Percentiles rank a stretch among this genome's conserved stretches.
Evolutionary conservation across 1,284 basidiomycete species (phyloP).

Genomic region (Rhodotorula mucilaginosa): DNA sequence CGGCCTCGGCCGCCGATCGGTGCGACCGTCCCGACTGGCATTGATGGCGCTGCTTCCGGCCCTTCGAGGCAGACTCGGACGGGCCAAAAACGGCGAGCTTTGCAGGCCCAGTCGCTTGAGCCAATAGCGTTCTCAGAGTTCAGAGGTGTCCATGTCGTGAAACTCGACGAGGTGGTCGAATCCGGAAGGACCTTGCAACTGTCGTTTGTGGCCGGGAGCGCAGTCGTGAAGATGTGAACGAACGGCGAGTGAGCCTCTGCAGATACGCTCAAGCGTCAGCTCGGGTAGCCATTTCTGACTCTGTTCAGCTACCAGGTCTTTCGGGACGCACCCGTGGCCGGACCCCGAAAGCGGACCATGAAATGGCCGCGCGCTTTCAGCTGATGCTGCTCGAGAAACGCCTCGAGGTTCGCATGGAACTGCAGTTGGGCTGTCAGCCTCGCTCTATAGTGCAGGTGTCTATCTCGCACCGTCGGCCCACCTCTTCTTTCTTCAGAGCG

Average conservation of each 20-base stretch:
- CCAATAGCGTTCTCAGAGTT: not conserved
- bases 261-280: not conserved
- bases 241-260: constrained; percentile 30
- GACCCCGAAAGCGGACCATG: constrained; percentile 35
- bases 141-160: constrained; percentile 17
- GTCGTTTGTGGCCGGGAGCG: not conserved
- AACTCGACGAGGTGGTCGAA: not conserved
- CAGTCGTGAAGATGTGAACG: constrained; percentile 20
- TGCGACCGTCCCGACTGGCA: not conserved
- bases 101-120: constrained; percentile 25
- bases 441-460: too few relatives aligned
- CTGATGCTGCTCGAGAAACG: constrained; percentile 20
- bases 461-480: too few relatives aligned
- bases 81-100: constrained; percentile 33
- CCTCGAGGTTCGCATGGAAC: constrained; percentile 21
- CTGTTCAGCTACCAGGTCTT: not conserved
- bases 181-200: constrained; percentile 8
- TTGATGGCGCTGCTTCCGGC: not conserved
- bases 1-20: not conserved
- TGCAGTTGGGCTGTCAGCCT: not conserved
- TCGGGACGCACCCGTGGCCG: constrained; percentile 1
- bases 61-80: constrained; percentile 29
- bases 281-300: not conserved
- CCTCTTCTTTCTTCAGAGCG: constrained; percentile 26
- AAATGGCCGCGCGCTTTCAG: constrained; percentile 19